A percentile compares a stretch with the other conserved stretches of the same genome.
Evolutionary conservation across 23 red algal genomes (phyloP).

Genomic region (Gracilariopsis chorda): DNA sequence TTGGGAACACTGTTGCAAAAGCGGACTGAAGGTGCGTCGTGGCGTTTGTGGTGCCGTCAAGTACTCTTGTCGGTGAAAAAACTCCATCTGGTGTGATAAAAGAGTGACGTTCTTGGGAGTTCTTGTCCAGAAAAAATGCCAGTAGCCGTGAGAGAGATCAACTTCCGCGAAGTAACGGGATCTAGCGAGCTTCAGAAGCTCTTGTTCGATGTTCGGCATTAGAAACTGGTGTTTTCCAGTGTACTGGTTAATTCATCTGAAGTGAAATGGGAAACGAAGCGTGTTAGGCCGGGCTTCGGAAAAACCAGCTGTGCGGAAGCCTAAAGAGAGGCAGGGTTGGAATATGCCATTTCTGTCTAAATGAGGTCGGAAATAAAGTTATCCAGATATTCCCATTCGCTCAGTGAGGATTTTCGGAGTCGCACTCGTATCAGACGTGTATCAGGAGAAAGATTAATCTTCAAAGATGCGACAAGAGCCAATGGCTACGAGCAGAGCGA

Average conservation of each 20-base stretch:
- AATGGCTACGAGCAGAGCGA: background rate
- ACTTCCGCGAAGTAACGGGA: background rate
- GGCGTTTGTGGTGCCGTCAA: background rate
- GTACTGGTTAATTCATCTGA: background rate
- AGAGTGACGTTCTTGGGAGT: background rate
- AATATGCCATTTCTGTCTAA: too few relatives aligned
- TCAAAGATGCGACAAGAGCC: background rate
- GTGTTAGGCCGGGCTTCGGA: too few relatives aligned
- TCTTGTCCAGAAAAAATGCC: background rate
- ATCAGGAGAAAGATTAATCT: background rate
- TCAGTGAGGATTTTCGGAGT: too few relatives aligned
- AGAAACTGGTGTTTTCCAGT: background rate
- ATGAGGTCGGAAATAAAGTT: too few relatives aligned
- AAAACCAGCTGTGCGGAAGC: too few relatives aligned
- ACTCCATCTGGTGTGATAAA: background rate
- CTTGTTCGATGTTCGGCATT: background rate
- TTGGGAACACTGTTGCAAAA: background rate
- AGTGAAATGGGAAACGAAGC: conserved; percentile 12
- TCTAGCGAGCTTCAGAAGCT: background rate
- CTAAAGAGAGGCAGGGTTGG: too few relatives aligned
- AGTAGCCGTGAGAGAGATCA: conserved; percentile 9
- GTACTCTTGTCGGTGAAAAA: background rate
- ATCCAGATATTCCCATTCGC: too few relatives aligned
- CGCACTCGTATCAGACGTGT: background rate
- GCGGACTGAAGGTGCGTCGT: background rate